These are phyloP conservation scores for Candida wancherniae DNA, from an alignment of 805 yeast species.

Conservation along the genomic window DNA sequence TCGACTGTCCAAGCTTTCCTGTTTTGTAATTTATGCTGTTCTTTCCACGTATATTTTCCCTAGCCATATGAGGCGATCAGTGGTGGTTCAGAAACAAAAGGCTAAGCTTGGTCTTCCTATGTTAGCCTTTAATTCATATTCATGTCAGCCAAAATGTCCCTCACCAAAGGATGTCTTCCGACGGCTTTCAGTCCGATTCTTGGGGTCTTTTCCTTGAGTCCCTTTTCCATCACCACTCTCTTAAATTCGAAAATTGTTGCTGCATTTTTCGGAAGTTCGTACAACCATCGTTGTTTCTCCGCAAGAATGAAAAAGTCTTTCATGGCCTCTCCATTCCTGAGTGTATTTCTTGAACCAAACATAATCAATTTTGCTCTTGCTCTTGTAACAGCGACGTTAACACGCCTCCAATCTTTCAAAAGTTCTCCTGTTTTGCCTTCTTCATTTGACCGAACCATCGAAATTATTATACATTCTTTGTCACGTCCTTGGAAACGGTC, in stretches of 20 bases:
- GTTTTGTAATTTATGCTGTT: too few species aligned
- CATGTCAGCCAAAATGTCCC: slow-evolving; percentile 30
- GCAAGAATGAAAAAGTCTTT: slow-evolving; percentile 58
- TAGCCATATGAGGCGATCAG: too few species aligned
- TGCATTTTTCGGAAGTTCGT: slow-evolving; percentile 47
- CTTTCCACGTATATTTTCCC: too few species aligned
- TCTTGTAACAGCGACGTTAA: slow-evolving; percentile 92
- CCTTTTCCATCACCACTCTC: too few species aligned
- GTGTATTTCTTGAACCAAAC: slow-evolving; percentile 70
- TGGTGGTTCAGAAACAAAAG: too few species aligned
- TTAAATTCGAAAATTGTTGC: slow-evolving; percentile 32
- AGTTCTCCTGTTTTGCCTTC: slow-evolving; percentile 67
- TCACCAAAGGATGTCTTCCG: slow-evolving; percentile 20
- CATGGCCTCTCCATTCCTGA: slow-evolving; percentile 48
- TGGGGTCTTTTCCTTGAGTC: slow-evolving; percentile 1
- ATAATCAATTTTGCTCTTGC: slow-evolving; percentile 80
- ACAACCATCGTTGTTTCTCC: slow-evolving; percentile 57
- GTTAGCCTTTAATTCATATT: slow-evolving; percentile 6
- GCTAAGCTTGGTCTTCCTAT: too few species aligned
- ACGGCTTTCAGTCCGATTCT: slow-evolving; percentile 13
- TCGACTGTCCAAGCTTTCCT: too few species aligned
- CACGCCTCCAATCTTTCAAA: slow-evolving; percentile 82
- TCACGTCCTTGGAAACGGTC: slow-evolving; percentile 97
- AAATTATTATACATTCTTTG: slow-evolving; percentile 84
- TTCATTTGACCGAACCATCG: slow-evolving; percentile 79